phyloP scores from a whole-genome alignment of 768 basidiomycete genomes.

The Flagelloscypha sp. region DNA sequence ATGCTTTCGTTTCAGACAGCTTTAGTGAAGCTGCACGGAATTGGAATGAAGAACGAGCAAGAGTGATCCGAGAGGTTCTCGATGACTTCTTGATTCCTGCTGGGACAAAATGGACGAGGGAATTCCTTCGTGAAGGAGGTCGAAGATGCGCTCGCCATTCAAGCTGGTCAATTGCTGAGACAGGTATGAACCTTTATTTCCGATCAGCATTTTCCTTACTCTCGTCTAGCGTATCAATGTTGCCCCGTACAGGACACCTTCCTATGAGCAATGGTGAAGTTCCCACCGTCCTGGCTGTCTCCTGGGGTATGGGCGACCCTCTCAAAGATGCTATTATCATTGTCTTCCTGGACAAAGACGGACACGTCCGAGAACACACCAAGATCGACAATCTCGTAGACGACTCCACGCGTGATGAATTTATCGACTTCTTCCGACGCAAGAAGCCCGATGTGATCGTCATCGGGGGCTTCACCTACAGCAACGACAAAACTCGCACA shows the following conservation, averaged over 20 bases:
- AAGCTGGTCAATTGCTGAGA: conserved; percentile 61
- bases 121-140: conserved; percentile 85
- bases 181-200: conserved; percentile 40
- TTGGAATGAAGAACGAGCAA: conserved; percentile 84
- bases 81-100: conserved; percentile 77
- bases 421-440: conserved; percentile 73
- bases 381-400: conserved; percentile 85
- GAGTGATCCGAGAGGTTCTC: conserved; percentile 71
- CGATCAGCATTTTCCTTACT: conserved; percentile 9
- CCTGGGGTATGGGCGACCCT: conserved; percentile 94
- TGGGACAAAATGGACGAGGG: conserved; percentile 82
- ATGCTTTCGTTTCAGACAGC: conserved; percentile 78
- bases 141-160: conserved; percentile 71
- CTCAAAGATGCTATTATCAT: conserved; percentile 82
- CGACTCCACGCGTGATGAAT: conserved; percentile 57
- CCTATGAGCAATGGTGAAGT: conserved; percentile 64
- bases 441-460: conserved; percentile 84
- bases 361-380: conserved; percentile 83
- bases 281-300: conserved; percentile 78
- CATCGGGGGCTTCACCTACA: conserved; percentile 81
- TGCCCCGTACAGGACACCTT: conserved; percentile 57
- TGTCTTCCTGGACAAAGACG: conserved; percentile 81
- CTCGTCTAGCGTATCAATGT: conserved; percentile 66
- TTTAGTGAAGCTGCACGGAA: conserved; percentile 78
- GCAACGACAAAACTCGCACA: conserved; percentile 65